These are phyloP conservation scores for Cryptosporidium parvum DNA, from an alignment of 169 alveolate genomes.

Conservation along the genomic window DNA sequence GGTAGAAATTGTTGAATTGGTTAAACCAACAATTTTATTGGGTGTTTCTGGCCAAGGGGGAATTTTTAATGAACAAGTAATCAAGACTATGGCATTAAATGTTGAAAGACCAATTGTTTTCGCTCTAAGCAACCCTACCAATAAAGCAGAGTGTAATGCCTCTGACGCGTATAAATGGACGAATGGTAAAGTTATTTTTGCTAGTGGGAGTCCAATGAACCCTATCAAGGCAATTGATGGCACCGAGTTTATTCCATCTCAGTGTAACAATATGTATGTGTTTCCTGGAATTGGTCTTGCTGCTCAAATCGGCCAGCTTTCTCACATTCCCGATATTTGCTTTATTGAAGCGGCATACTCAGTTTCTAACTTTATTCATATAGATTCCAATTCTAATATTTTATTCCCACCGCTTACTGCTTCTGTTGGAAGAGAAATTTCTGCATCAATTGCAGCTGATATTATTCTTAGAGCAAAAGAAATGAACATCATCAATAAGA, in stretches of 20 bases:
- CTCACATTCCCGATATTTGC: constrained; percentile 71
- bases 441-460: constrained; percentile 64
- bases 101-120: constrained; percentile 78
- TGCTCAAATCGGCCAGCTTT: constrained; percentile 66
- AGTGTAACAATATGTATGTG: constrained; percentile 79
- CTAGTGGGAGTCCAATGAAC: constrained; percentile 80
- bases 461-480: constrained; percentile 23
- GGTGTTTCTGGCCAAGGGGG: constrained; percentile 79
- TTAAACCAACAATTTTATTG: constrained; percentile 76
- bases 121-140: constrained; percentile 81
- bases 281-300: constrained; percentile 81
- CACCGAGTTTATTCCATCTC: constrained; percentile 41
- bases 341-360: constrained; percentile 75
- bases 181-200: constrained; percentile 76
- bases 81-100: constrained; percentile 43
- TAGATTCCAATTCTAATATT: neutral
- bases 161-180: constrained; percentile 77
- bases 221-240: constrained; percentile 75
- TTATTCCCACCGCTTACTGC: constrained; percentile 67
- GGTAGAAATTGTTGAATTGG: constrained; percentile 68
- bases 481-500: neutral
- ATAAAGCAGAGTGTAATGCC: constrained; percentile 79
- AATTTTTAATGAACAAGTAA: constrained; percentile 67
- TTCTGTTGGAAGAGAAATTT: constrained; percentile 44
- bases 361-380: constrained; percentile 17